Percentiles rank a stretch among this genome's conserved stretches.
phyloP scores from a whole-genome alignment of 2,329 filamentous ascomycete species.

The Diplodia scrobiculata region DNA sequence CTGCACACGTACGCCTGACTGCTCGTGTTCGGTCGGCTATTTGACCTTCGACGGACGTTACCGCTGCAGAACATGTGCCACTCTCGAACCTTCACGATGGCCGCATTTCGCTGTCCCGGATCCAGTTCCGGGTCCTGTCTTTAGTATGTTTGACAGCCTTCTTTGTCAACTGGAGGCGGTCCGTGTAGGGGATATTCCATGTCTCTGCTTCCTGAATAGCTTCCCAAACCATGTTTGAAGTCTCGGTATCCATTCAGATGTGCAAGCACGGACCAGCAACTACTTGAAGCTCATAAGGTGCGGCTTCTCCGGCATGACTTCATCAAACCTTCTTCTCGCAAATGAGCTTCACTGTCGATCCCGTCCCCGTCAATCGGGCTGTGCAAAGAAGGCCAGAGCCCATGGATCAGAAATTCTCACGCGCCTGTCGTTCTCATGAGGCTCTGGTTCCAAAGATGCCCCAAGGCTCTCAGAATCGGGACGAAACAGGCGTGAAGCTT shows the following conservation, averaged over 20 bases:
- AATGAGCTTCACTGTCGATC: not conserved
- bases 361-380: not conserved
- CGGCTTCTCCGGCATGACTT: conserved; percentile 1
- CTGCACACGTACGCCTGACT: not conserved
- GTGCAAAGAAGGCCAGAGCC: not conserved
- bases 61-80: not conserved
- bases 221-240: not conserved
- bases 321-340: conserved; percentile 1
- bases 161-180: not conserved
- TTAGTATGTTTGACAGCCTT: not conserved
- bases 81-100: not conserved
- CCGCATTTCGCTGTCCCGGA: not conserved
- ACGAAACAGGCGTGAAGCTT: not conserved
- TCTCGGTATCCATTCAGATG: not conserved
- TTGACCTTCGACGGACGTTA: not conserved
- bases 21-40: too few species aligned
- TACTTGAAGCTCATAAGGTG: not conserved
- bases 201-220: conserved; percentile 6
- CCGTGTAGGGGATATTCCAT: not conserved
- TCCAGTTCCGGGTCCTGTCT: not conserved
- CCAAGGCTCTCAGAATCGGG: not conserved
- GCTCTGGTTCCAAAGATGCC: not conserved
- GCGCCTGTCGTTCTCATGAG: not conserved
- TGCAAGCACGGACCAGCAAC: not conserved
- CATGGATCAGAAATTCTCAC: conserved; percentile 13